Percentiles rank a stretch among this genome's conserved stretches.
Evolutionary conservation across 106 monocot species (phyloP).

Genomic region (Agapanthus africanus): DNA sequence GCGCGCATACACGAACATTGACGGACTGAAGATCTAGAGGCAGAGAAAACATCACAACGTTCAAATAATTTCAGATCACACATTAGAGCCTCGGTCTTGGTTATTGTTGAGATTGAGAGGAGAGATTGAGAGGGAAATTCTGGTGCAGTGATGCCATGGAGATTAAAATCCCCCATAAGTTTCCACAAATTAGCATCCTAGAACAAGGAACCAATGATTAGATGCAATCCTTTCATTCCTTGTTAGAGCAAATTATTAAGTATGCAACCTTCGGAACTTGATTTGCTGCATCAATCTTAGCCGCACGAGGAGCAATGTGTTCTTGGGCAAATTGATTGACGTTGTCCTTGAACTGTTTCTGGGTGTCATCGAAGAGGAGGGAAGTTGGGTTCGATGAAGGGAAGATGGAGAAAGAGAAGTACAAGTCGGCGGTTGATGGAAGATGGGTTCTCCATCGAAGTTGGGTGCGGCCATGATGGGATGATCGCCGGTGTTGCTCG

Average conservation of each 20-base stretch:
- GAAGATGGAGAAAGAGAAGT: slow-evolving; percentile 42
- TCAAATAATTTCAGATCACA: no score
- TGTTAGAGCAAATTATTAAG: background rate
- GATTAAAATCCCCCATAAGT: slow-evolving; percentile 93
- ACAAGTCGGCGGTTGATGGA: no score
- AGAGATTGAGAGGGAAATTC: no score
- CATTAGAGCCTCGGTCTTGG: no score
- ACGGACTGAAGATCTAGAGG: no score
- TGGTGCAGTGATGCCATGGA: slow-evolving; percentile 89
- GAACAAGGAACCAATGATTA: slow-evolving; percentile 13
- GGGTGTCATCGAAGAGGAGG: slow-evolving; percentile 59
- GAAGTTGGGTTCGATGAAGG: no score
- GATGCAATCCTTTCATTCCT: background rate
- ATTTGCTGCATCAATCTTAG: slow-evolving; percentile 63
- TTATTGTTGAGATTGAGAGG: no score
- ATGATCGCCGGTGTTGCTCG: no score
- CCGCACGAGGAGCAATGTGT: slow-evolving; percentile 82
- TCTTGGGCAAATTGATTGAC: slow-evolving; percentile 83
- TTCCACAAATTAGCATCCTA: slow-evolving; percentile 88
- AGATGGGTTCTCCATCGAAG: no score
- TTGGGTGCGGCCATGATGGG: no score
- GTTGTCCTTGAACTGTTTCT: slow-evolving; percentile 83
- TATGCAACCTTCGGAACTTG: slow-evolving; percentile 66
- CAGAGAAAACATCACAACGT: no score
- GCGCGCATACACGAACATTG: no score